Base-by-base conservation (phyloP, 1,284 basidiomycete genomes). In the Anthracocystis walkeri region DNA sequence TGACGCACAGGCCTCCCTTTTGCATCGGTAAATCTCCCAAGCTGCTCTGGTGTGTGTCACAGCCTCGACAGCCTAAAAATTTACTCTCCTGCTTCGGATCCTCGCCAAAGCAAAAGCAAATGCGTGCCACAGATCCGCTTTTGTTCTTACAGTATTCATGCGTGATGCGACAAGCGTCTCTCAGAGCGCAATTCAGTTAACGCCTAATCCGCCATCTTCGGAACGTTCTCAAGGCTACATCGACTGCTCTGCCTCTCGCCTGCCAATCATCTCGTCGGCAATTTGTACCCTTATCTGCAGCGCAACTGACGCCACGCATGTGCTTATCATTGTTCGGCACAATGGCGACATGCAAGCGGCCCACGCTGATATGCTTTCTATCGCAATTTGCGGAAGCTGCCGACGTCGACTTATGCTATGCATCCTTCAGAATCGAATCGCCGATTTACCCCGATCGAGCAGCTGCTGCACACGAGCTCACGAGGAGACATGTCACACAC, bases 1-100 rank as follows among this genome's bases (percentile, higher is more conserved):
- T 67, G 58, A 67, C 58, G 58, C 65, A 67, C 58, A 61, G 54
- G 45, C 58, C 58, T 54, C 18, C 35, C 31, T 49, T 38, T 42
- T 21, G 20, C 16, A 10, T 10, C 25, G 14, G 46, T n/a, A 33
- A 27, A 31, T 7, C 29, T 25, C 25, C 25, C 16, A 42, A 42
- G 40, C n/a, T 23, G 42, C n/a, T 23, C 42, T 21, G 3, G 41
- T 42, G 18, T 44, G n/a, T 44, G n/a, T 44, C 42, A 23, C 21
- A 23, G 42, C 42, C 29, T 29, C n/a, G n/a, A n/a, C n/a, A n/a
- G n/a, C n/a, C n/a, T n/a, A n/a, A 29, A 29, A 29, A 29, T 29
- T 29, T 44, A n/a, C 42, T 20, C 11, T 38, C 35, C 35, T 38
- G 35, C 35, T 38, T 38, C 10, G 35, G 35, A 38, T 38, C 35